Conservation (phyloP, 179 eudicot species). For the Beta lomatogona region DNA sequence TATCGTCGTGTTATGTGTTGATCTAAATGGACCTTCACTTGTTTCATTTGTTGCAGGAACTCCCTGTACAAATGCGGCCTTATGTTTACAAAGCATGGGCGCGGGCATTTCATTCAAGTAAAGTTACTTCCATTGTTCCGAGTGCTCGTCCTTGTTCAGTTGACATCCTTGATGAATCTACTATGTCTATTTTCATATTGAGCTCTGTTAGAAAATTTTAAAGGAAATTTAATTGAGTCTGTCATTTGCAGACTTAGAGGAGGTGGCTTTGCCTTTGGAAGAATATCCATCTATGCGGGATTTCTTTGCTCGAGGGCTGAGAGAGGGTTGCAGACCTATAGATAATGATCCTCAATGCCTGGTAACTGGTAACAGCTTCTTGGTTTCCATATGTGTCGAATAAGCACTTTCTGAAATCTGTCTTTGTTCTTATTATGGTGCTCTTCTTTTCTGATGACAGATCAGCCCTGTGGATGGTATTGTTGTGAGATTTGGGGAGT, state of each 20-base stretch:
- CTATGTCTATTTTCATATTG: background rate
- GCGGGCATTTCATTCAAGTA: conserved; percentile 95
- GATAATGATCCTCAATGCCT: conserved; percentile 79
- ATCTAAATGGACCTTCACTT: conserved; percentile 4
- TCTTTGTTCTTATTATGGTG: conserved; percentile 16
- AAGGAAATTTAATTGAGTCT: conserved; percentile 1
- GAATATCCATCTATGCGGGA: conserved; percentile 77
- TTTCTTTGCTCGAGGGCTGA: conserved; percentile 73
- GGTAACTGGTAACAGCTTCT: conserved; percentile 92
- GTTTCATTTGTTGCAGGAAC: conserved; percentile 54
- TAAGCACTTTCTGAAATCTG: conserved; percentile 9
- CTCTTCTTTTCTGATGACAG: conserved; percentile 39
- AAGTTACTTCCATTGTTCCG: conserved; percentile 20
- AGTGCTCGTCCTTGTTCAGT: conserved; percentile 4
- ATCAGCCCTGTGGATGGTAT: conserved; percentile 94
- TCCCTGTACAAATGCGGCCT: conserved; percentile 84
- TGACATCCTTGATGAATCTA: background rate
- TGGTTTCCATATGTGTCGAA: conserved; percentile 21
- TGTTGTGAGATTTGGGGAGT: conserved; percentile 79
- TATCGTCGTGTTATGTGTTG: background rate
- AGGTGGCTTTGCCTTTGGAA: conserved; percentile 77
- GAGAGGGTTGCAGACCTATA: conserved; percentile 84
- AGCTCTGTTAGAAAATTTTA: background rate
- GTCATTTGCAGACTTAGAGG: conserved; percentile 68
- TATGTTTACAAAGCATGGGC: conserved; percentile 85